Percentiles rank a stretch among this genome's conserved stretches.
Evolutionary conservation across 148 eudicot genomes (phyloP).

Genomic region (Persicaria tinctoria): DNA sequence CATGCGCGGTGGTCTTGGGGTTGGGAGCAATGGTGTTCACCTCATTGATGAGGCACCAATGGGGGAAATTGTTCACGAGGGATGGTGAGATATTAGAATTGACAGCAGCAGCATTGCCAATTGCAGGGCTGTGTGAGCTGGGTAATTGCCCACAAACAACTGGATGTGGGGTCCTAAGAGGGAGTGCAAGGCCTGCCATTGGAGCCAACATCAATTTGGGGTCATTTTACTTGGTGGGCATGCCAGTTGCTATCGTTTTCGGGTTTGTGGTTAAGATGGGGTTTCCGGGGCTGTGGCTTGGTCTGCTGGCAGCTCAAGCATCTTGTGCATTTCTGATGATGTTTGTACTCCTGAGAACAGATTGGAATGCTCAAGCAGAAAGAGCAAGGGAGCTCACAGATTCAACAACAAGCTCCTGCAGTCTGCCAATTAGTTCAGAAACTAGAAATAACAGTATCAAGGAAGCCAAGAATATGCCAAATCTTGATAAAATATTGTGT

Average conservation of each 20-base stretch:
- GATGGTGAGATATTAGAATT: slow-evolving; percentile 35
- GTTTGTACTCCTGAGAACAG: slow-evolving; percentile 37
- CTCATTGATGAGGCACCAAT: slow-evolving; percentile 27
- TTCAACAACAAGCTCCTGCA: background rate
- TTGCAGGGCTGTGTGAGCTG: slow-evolving; percentile 50
- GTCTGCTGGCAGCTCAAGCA: slow-evolving; percentile 53
- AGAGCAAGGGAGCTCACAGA: slow-evolving; percentile 38
- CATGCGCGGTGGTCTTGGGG: slow-evolving; percentile 35
- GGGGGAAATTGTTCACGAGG: slow-evolving; percentile 46
- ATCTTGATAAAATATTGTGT: slow-evolving; percentile 11
- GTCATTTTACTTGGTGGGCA: slow-evolving; percentile 51
- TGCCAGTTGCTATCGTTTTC: slow-evolving; percentile 47
- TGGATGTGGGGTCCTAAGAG: slow-evolving; percentile 54
- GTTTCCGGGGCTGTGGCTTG: slow-evolving; percentile 52
- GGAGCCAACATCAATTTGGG: slow-evolving; percentile 59
- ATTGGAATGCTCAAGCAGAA: slow-evolving; percentile 41
- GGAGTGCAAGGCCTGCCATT: slow-evolving; percentile 49
- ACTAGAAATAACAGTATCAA: background rate
- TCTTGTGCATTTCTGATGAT: slow-evolving; percentile 58
- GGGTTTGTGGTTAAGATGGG: slow-evolving; percentile 46
- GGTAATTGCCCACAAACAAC: slow-evolving; percentile 67
- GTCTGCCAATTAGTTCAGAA: slow-evolving; percentile 2
- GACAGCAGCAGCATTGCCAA: slow-evolving; percentile 41
- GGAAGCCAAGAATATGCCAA: slow-evolving; percentile 1
- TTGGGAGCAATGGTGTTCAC: slow-evolving; percentile 39